Conservation (phyloP, 257 asterid species). For the Handroanthus guayacan region DNA sequence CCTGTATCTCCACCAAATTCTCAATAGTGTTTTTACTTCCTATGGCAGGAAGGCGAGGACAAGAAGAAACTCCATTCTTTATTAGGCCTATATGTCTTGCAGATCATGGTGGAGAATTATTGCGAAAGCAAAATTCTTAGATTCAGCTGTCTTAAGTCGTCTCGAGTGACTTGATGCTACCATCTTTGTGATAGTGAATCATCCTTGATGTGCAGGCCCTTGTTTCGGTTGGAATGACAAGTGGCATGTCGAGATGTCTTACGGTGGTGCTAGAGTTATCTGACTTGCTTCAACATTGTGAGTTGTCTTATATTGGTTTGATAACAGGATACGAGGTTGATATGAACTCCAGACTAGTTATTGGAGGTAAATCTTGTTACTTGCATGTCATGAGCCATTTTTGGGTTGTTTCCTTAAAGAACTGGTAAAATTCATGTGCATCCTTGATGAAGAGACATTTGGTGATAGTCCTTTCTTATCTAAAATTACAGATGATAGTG, state of each 20-base stretch:
- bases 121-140: conserved; percentile 37
- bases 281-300: conserved; percentile 61
- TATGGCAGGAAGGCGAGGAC: conserved; percentile 67
- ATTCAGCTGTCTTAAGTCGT: conserved; percentile 41
- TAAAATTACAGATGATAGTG: conserved; percentile 56
- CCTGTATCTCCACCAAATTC: conserved; percentile 27
- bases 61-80: conserved; percentile 64
- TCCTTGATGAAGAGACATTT: conserved; percentile 21
- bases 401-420: conserved; percentile 26
- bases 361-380: conserved; percentile 59
- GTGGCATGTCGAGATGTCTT: conserved; percentile 47
- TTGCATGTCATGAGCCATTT: conserved; percentile 24
- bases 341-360: conserved; percentile 43
- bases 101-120: conserved; percentile 75
- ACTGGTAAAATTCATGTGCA: conserved; percentile 12
- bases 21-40: conserved; percentile 29
- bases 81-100: conserved; percentile 80
- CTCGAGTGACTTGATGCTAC: conserved; percentile 26
- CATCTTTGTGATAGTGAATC: conserved; percentile 29
- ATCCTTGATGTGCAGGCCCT: conserved; percentile 69
- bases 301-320: conserved; percentile 72
- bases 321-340: conserved; percentile 68
- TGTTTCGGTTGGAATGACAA: conserved; percentile 61
- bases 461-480: conserved; percentile 21
- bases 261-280: conserved; percentile 67